Base-by-base conservation (phyloP, 345 rosid genomes). In the Microthlaspi erraticum region DNA sequence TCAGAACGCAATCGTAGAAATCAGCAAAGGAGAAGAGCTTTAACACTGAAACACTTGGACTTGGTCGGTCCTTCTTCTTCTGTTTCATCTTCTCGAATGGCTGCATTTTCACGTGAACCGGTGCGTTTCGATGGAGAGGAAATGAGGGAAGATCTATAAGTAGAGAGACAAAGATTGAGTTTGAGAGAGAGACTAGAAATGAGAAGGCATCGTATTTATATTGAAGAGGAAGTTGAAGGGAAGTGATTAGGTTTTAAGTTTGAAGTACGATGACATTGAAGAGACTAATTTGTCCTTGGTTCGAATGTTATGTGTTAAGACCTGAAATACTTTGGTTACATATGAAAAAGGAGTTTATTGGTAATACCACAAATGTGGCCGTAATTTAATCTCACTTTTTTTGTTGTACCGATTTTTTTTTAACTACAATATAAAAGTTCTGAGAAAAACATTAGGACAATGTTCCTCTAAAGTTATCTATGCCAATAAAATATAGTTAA, bases 11-110 rank as follows among this genome's bases (percentile, higher is more conserved):
- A 56, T 94, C 99, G 52, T 85, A 84, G 20, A 23, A 80, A 65
- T 94, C 99, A 8, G 99, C 96, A 80, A 86, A 91, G 11, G 88
- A 72, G 75, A 94, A 94, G 3, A 94, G 71, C 63, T 94, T 94
- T 4, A 88, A 33, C 41, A 88, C 33, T 17, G 90, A 37, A 16
- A 91, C 99, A 60, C 76, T 81, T 74, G 38, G 77, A 69, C 60
- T 42, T 4, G 50, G 18, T 34, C 63, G 29, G 29, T 59, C 62
- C 70, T 14, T 63, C 36, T 17, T 52, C 64, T 26, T 52, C 58
- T 52, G 36, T 26, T 26, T 52, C 10, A 39, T 29, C 53, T 52
- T 55, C 41, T 33, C 51, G 23, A 42, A 57, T 79, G 56, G 64
- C 20, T 55, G 16, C 71, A 29, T 82, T 75, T 66, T 82, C n/a